Evolutionary conservation across 345 rosid genomes (phyloP).

Genomic region (Boechera divaricarpa): DNA sequence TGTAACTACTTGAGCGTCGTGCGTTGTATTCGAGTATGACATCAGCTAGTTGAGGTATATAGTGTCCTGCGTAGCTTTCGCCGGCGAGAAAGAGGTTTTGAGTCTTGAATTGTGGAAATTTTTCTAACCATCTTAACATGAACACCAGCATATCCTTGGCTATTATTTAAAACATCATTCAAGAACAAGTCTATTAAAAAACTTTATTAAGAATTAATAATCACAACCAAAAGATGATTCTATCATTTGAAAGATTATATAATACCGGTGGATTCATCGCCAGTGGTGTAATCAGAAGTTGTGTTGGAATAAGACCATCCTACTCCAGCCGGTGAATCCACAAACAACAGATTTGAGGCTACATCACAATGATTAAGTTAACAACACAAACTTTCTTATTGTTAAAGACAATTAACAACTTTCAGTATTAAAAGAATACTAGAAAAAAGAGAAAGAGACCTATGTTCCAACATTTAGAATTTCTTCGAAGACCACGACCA

Average conservation of each 20-base stretch:
- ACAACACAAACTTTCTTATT: neutral
- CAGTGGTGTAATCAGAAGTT: conserved; percentile 69
- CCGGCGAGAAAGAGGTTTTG: conserved; percentile 76
- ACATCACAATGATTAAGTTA: conserved; percentile 20
- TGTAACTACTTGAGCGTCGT: conserved; percentile 56
- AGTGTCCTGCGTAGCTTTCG: conserved; percentile 98
- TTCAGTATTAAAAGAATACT: neutral
- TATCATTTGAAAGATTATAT: conserved; percentile 1
- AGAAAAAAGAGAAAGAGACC: conserved; percentile 48
- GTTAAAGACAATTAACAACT: neutral
- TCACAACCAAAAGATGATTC: neutral
- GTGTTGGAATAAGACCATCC: conserved; percentile 96
- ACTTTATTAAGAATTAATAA: neutral
- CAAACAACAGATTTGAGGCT: conserved; percentile 92
- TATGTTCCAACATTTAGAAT: conserved; percentile 91
- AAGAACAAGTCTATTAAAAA: neutral
- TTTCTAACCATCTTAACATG: conserved; percentile 78
- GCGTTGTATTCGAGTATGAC: conserved; percentile 73
- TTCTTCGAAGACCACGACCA: conserved; percentile 80
- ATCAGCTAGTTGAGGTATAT: conserved; percentile 85
- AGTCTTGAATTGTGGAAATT: conserved; percentile 76
- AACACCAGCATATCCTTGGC: conserved; percentile 80
- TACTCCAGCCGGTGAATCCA: conserved; percentile 96
- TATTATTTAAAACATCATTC: conserved; percentile 34
- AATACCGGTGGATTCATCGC: conserved; percentile 77